Base-by-base conservation (phyloP, 2,329 filamentous ascomycete genomes). In the Sclerotinia trifoliorum region DNA sequence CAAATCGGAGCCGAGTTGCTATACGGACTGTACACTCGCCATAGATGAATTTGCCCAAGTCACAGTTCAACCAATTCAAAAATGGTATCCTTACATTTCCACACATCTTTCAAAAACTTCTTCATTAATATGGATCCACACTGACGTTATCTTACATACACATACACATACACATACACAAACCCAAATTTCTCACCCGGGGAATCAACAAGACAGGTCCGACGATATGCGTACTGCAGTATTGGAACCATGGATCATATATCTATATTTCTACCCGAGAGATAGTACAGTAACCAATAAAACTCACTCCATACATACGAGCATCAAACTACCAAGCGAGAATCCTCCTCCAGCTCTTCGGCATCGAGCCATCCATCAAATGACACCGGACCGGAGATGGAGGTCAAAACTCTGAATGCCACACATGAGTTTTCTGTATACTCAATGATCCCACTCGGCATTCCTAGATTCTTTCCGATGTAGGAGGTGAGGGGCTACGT, bases 71-170 rank as follows among this genome's bases (percentile, higher is more conserved):
- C 35, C 35, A 11, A 39, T 39, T 39, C n/a, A 51, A 24, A 6
- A 51, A 4, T 6, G 11, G 26, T 17, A 51, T 29, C 56, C 17
- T 58, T 46, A 21, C 24, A 17, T 55, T 55, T 55, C 19, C 26
- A 55, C 13, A 32, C 52, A 35, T 55, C 56, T 58, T 26, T 26
- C 17, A 58, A 44, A 24, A 24, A 15, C 26, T 21, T 39, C 15
- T 26, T 17, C 56, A 46, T 1, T 39, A 44, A 19, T 32, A 32
- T 13, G 39, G 56, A 29, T 46, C 56, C 56, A 60, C 56, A 60
- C 56, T 60, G 56, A 60, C 56, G 56, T 60, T 60, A 46, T 24
- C 39, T 26, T 44, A 60, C 56, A 60, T 60, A 3, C 17, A 7
- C 24, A 60, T 21, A 29, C 24, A 21, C 5, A 26, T 29, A 29